phyloP scores from a whole-genome alignment of 768 basidiomycete species.

The Mycena amicta region DNA sequence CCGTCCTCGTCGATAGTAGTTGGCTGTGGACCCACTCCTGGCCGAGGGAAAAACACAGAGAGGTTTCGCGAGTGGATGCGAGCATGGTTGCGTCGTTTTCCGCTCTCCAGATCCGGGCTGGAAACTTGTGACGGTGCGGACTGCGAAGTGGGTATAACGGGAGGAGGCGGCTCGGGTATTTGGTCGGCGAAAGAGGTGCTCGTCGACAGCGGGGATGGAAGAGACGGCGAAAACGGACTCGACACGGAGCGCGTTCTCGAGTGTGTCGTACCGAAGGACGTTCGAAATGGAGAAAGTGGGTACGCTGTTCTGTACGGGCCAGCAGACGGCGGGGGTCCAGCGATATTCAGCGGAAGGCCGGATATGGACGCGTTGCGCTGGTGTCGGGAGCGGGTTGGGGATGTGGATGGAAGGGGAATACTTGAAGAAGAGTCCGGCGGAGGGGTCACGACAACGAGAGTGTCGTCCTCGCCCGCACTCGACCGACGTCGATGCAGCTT shows the following conservation, averaged over 20 bases:
- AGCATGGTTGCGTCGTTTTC: constrained; percentile 44
- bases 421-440: constrained; percentile 22
- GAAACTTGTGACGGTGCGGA: constrained; percentile 27
- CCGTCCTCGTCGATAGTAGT: constrained; percentile 72
- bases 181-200: constrained; percentile 36
- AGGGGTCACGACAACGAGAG: constrained; percentile 26
- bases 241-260: constrained; percentile 53
- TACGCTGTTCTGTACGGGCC: constrained; percentile 36
- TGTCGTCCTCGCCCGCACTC: constrained; percentile 10
- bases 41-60: constrained; percentile 88
- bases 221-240: constrained; percentile 49
- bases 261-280: constrained; percentile 36
- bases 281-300: constrained; percentile 34
- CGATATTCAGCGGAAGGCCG: constrained; percentile 20
- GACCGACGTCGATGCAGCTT: constrained; percentile 20
- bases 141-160: constrained; percentile 20
- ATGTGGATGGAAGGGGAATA: constrained; percentile 28
- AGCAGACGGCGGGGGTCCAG: constrained; percentile 27
- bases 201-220: constrained; percentile 53
- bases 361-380: constrained; percentile 31
- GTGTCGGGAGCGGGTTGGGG: constrained; percentile 22
- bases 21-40: constrained; percentile 57
- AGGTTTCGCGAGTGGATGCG: constrained; percentile 90
- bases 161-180: constrained; percentile 5
- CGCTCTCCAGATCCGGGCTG: constrained; percentile 6